These are phyloP conservation scores for Postia placenta DNA, from an alignment of 768 basidiomycete genomes.

Conservation along the genomic window DNA sequence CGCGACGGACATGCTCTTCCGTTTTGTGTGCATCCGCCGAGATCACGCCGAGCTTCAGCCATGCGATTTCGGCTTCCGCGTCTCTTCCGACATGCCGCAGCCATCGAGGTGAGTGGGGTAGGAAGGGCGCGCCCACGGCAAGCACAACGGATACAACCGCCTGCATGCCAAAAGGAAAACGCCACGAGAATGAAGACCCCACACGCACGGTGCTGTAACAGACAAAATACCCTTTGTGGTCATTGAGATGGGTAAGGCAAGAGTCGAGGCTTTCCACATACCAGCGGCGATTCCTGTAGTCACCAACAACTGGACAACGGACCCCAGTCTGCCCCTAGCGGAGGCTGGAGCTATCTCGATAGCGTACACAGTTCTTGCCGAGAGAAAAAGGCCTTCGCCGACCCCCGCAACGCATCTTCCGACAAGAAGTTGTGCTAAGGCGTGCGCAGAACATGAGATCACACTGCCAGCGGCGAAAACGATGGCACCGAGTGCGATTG, in stretches of 20 bases:
- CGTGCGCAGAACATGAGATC: constrained; percentile 31
- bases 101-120: constrained; percentile 39
- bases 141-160: constrained; percentile 24
- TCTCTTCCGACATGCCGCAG: constrained; percentile 29
- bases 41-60: constrained; percentile 19
- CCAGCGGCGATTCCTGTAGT: constrained; percentile 37
- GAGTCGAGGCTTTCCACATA: constrained; percentile 15
- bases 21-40: constrained; percentile 24
- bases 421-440: constrained; percentile 33
- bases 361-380: constrained; percentile 33
- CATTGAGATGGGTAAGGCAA: no score
- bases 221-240: constrained; percentile 34
- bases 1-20: constrained; percentile 19
- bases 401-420: constrained; percentile 41
- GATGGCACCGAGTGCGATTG: constrained; percentile 35
- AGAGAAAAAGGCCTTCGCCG: constrained; percentile 41
- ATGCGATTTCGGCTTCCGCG: constrained; percentile 26
- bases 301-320: constrained; percentile 36
- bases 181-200: constrained; percentile 29
- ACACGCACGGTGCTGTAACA: constrained; percentile 32
- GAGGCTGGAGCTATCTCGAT: constrained; percentile 38
- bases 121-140: constrained; percentile 24
- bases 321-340: constrained; percentile 35
- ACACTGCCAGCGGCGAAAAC: constrained; percentile 37
- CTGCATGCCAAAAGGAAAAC: constrained; percentile 32